Base-by-base conservation (phyloP, 1,284 basidiomycete species). In the Flammula alnicola region DNA sequence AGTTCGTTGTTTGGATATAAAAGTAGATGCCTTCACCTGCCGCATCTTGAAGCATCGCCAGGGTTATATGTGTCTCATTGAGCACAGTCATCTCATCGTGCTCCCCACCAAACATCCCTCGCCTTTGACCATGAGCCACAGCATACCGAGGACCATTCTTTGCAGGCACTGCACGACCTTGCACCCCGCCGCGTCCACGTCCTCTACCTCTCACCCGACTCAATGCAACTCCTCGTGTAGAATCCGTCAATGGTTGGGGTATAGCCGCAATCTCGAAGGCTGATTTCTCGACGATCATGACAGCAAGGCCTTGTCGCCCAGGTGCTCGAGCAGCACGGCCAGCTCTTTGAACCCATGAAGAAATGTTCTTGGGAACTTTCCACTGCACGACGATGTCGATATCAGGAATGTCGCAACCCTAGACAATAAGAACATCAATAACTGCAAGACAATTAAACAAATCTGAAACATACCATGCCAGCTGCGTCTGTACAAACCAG, bases 311-410 rank as follows among this genome's bases (percentile, higher is more conserved):
- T 12, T 9, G 33, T 3, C 39, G 14, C 0, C 52, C 49, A 16
- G 29, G 20, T 4, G 26, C 56, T 0, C 64, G 56, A 7, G 56
- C 65, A 1, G 62, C 65, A 3, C 64, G 37, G 0, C 67, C 66
- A 1, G 64, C 65, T 2, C 63, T 50, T 44, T 69, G 69, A 0
- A 68, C 60, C 42, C 61, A 68, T 2, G 58, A 26, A 2, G 66
- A 69, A 0, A 69, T 17, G 1, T 58, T 51, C 1, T 19, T 40
- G 0, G 67, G 63, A 5, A 65, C 41, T 30, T 64, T 67, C 67
- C 67, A 70, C 48, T 70, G 68, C 1, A 70, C 62, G 8, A 69
- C 66, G n/a, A 66, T 25, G 10, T 70, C 63, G 9, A 70, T 59
- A 37, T 66, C 60, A 2, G 65, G 65, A 39, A 68, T 62, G 47